Percentiles rank a stretch among this genome's conserved stretches.
phyloP scores from a whole-genome alignment of 176 grass and related monocot species.

The Pontederia paniculata region DNA sequence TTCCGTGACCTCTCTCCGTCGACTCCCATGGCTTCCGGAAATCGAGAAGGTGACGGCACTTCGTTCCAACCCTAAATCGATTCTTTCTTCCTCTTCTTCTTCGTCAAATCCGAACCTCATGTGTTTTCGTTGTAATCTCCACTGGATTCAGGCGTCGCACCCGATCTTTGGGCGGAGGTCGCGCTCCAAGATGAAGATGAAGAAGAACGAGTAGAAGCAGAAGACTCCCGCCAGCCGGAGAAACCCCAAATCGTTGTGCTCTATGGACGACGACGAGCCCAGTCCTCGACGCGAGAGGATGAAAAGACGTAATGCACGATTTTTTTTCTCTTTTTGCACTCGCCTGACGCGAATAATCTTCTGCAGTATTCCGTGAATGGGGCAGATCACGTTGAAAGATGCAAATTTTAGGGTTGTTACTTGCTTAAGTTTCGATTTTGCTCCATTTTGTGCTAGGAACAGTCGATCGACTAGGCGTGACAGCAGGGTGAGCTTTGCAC shows the following conservation, averaged over 20 bases:
- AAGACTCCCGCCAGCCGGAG: neutral
- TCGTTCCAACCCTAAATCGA: neutral
- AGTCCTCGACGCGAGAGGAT: slow-evolving; percentile 13
- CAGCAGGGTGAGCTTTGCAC: slow-evolving; percentile 39
- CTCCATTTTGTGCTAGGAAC: slow-evolving; percentile 17
- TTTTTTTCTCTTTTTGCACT: neutral
- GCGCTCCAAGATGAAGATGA: slow-evolving; percentile 22
- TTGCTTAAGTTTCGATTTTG: slow-evolving; percentile 7
- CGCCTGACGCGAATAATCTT: too few species aligned
- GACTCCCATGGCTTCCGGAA: slow-evolving; percentile 27
- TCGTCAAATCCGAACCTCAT: neutral
- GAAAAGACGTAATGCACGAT: slow-evolving; percentile 27
- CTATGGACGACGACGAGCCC: slow-evolving; percentile 41
- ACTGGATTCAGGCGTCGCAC: neutral
- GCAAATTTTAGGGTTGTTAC: neutral
- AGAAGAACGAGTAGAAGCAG: too few species aligned
- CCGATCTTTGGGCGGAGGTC: slow-evolving; percentile 61
- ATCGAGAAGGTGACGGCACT: slow-evolving; percentile 20
- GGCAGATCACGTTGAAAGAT: too few species aligned
- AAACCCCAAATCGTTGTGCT: slow-evolving; percentile 35
- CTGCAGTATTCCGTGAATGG: neutral
- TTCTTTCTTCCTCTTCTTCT: neutral
- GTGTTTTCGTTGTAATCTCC: slow-evolving; percentile 4
- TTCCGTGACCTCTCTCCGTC: too few species aligned
- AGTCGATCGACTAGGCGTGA: slow-evolving; percentile 20